Base-by-base conservation (phyloP, 805 yeast species). In the Kregervanrija pseudodelftensis region DNA sequence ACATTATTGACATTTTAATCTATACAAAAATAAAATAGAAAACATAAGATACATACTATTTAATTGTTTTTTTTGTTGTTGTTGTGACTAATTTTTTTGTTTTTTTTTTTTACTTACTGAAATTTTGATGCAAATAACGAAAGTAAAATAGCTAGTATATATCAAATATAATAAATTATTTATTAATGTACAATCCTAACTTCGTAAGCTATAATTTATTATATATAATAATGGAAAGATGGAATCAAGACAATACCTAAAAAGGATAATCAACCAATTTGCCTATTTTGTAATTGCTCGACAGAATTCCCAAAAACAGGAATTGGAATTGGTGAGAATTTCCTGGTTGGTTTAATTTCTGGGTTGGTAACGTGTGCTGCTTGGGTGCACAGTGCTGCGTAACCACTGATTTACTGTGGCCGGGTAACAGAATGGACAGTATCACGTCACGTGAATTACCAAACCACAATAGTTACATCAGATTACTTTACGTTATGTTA, bases 211-310 rank as follows among this genome's bases (percentile, higher is more conserved):
- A 22, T 22, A 22, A 22, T 22, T 22, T 22, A 22, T 22, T 22
- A 22, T 22, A 22, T 22, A 22, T 22, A 22, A 22, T 22, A 22
- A 22, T 4, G 28, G 7, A 7, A 22, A 22, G 28, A 22, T 22
- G 28, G 28, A 7, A 22, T 22, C 28, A 22, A 22, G 33, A 16
- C 22, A 40, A 30, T 42, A 22, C 49, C 45, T 17, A 43, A 47
- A 47, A 35, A 31, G 58, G 57, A 37, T 49, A 46, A 56, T 55
- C 59, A 54, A 52, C 47, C 50, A 54, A 55, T 53, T 56, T 56
- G 52, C 60, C 60, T 48, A 51, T 41, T 50, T 47, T 36, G 56
- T 48, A 15, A 17, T n/a, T 13, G 13, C 38, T 16, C 30, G 30
- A 15, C 42, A 36, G 15, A 22, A 22, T 22, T 22, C 28, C 28